Base-by-base conservation (phyloP, 2,329 filamentous ascomycete species). In the Ceratocystis ficicola region DNA sequence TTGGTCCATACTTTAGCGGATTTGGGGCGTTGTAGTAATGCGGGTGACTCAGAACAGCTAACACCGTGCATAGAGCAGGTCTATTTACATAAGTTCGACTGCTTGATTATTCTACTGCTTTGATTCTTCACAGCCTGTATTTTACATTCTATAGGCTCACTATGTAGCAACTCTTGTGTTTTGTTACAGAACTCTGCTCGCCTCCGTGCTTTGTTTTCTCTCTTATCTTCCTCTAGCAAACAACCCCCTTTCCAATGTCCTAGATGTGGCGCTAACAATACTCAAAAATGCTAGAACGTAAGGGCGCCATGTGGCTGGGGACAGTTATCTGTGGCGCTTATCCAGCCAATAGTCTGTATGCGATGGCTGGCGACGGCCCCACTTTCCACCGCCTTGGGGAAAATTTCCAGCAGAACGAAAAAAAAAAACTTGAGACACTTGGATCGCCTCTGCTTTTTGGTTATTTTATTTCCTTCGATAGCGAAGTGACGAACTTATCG, bases 361-460 rank as follows among this genome's bases (percentile, higher is more conserved):
- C 25, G 55, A 64, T 64, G 46, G 44, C 63, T 57, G 50, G 50
- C 30, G 28, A 25, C 36, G 63, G 66, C 63, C 66, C 66, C 66
- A 67, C 66, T 67, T 50, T 67, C 66, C 63, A 67, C 63, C 59
- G 66, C 63, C 63, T 65, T 61, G 22, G 59, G 57, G 66, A 63
- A 67, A 67, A 57, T 62, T 67, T 67, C 59, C 66, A 57, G 44
- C 20, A 41, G 41, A 66, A 22, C 10, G 20, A 55, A 62, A 63
- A 63, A 67, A 67, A 67, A 67, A 67, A 67, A 65, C 66, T 67
- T 65, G 66, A 63, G 66, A 67, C 66, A 28, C 48, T 66, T 50
- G 60, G 32, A 55, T n/a, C 36, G 59, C 63, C 48, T 60, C 55
- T 44, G 52, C 55, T 59, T 65, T 61, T 65, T 44, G 36, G 36